These are phyloP conservation scores for Colletotrichum musae DNA, from an alignment of 2,329 filamentous ascomycete species.

Conservation along the genomic window DNA sequence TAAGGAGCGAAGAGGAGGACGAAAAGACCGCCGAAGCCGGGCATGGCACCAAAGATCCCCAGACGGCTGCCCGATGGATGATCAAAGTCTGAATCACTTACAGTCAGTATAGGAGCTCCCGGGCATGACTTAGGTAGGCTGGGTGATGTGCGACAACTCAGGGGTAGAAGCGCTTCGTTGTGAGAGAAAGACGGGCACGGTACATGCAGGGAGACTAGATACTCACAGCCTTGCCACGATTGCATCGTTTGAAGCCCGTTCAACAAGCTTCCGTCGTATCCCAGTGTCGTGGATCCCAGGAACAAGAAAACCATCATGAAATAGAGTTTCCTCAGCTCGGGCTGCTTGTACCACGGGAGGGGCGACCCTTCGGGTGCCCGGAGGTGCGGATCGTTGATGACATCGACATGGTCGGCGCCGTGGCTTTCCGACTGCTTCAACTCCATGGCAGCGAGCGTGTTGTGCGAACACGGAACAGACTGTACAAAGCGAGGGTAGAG, in stretches of 20 bases:
- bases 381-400: conserved; percentile 1
- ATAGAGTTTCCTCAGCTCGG: conserved; percentile 50
- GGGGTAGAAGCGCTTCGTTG: too few relatives aligned
- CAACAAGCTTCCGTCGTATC: conserved; percentile 61
- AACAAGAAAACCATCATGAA: conserved; percentile 51
- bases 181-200: neutral
- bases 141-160: neutral
- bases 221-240: conserved; percentile 58
- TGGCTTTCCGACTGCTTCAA: conserved; percentile 31
- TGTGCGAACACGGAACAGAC: neutral
- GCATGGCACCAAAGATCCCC: conserved; percentile 63
- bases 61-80: conserved; percentile 50
- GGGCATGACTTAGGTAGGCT: neutral
- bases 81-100: conserved; percentile 47
- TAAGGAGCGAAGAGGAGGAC: conserved; percentile 63
- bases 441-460: conserved; percentile 10
- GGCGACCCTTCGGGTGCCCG: conserved; percentile 27
- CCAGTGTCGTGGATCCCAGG: conserved; percentile 51
- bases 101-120: neutral
- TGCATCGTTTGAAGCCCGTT: conserved; percentile 61
- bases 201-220: neutral
- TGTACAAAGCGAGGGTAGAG: neutral
- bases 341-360: conserved; percentile 49
- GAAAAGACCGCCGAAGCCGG: conserved; percentile 62
- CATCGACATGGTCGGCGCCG: conserved; percentile 21